Percentiles rank a stretch among this genome's conserved stretches.
Evolutionary conservation across 352 stramenopile genomes (phyloP).

Genomic region (Pythium pyrilobum): DNA sequence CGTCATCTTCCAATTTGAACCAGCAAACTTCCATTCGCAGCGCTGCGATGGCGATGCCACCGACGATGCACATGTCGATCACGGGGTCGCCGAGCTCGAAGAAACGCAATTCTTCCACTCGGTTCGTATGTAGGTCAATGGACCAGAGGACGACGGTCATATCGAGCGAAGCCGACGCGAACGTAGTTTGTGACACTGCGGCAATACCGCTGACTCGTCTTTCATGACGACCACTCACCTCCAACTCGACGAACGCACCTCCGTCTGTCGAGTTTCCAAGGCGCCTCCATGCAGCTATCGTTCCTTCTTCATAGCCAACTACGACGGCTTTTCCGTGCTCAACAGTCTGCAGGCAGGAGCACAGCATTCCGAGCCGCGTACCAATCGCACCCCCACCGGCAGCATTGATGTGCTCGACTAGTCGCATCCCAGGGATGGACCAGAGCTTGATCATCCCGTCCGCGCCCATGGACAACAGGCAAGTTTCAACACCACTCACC

Average conservation of each 20-base stretch:
- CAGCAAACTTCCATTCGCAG: constrained; percentile 18
- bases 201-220: constrained; percentile 34
- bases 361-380: constrained; percentile 20
- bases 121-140: constrained; percentile 13
- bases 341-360: constrained; percentile 36
- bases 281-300: constrained; percentile 34
- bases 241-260: constrained; percentile 22
- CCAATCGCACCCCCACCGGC: constrained; percentile 7
- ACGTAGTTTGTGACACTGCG: constrained; percentile 14
- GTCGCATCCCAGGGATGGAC: constrained; percentile 29
- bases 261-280: not conserved
- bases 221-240: constrained; percentile 32
- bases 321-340: not conserved
- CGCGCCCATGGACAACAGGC: constrained; percentile 36
- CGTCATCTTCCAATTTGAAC: constrained; percentile 8
- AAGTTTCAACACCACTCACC: not conserved
- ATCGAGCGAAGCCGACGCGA: constrained; percentile 51
- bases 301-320: constrained; percentile 57
- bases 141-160: constrained; percentile 63
- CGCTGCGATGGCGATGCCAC: constrained; percentile 4
- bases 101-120: constrained; percentile 46
- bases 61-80: constrained; percentile 34
- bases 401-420: constrained; percentile 38
- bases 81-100: constrained; percentile 56
- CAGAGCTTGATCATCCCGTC: constrained; percentile 64